phyloP scores from a whole-genome alignment of 495 filamentous ascomycete genomes.

The Aspergillus asperescens region DNA sequence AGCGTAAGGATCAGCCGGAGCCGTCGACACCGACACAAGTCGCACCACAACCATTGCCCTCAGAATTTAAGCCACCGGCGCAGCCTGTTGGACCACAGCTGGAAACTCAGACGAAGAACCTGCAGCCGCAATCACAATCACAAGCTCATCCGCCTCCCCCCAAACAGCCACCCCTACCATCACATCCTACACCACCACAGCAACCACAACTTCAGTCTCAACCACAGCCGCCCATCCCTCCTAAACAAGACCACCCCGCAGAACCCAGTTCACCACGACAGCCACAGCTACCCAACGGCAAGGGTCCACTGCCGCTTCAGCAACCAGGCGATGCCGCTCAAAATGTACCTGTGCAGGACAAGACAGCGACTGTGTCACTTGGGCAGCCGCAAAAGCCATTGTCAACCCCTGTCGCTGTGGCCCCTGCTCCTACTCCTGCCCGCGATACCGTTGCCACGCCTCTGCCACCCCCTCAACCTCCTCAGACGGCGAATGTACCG shows the following conservation, averaged over 20 bases:
- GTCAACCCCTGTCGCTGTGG: conserved; percentile 15
- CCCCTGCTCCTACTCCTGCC: conserved; percentile 5
- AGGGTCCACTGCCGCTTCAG: conserved; percentile 31
- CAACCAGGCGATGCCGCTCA: conserved; percentile 29
- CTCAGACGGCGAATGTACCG: conserved; percentile 18
- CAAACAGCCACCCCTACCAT: not conserved
- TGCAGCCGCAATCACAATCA: not conserved
- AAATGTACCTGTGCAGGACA: conserved; percentile 13
- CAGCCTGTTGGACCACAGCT: conserved; percentile 10
- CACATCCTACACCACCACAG: not conserved
- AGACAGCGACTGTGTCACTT: conserved; percentile 19
- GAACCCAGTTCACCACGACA: conserved; percentile 27
- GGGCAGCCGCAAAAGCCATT: conserved; percentile 18
- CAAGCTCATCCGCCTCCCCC: not conserved
- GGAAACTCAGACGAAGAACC: conserved; percentile 1
- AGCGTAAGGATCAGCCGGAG: conserved; percentile 12
- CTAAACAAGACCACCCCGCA: conserved; percentile 14
- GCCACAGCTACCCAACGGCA: conserved; percentile 31
- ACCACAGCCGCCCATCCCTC: conserved; percentile 13
- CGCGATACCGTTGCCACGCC: conserved; percentile 12
- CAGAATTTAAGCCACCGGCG: not conserved
- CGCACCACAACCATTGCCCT: not conserved
- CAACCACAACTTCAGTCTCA: conserved; percentile 8
- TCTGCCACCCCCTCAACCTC: conserved; percentile 18
- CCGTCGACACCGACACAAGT: not conserved